phyloP scores from a whole-genome alignment of 441 rosid genomes.

The Macaranga tanarius region DNA sequence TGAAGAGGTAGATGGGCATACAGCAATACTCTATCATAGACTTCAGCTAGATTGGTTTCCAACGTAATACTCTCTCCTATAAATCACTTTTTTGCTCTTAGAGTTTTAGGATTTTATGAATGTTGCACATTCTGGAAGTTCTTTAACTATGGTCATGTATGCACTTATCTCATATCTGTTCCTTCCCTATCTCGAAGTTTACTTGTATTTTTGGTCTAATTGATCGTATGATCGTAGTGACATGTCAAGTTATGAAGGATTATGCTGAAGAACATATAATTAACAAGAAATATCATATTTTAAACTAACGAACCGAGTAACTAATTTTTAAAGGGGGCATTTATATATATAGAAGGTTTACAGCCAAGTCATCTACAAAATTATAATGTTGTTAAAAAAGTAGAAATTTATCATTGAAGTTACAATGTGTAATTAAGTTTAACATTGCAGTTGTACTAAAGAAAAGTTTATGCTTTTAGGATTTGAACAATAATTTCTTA shows the following conservation, averaged over 20 bases:
- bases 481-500: not conserved
- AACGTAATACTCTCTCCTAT: constrained; percentile 46
- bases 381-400: not conserved
- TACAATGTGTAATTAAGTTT: not conserved
- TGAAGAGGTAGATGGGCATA: constrained; percentile 99
- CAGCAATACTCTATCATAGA: constrained; percentile 92
- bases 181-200: not conserved
- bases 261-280: not conserved
- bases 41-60: constrained; percentile 99
- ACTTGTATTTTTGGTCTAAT: not conserved
- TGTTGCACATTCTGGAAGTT: constrained; percentile 1
- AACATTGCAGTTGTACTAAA: not conserved
- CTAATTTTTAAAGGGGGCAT: not conserved
- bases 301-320: not conserved
- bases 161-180: not conserved
- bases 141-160: not conserved
- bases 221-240: not conserved
- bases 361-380: not conserved
- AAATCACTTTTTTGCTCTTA: not conserved
- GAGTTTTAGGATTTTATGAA: not conserved
- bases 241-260: not conserved
- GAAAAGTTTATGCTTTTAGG: not conserved
- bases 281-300: not conserved
- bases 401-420: not conserved
- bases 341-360: not conserved